A percentile compares a stretch with the other conserved stretches of the same genome.
Conservation (phyloP, 768 basidiomycete genomes). For the Phlebiopsis flavidoalba region DNA sequence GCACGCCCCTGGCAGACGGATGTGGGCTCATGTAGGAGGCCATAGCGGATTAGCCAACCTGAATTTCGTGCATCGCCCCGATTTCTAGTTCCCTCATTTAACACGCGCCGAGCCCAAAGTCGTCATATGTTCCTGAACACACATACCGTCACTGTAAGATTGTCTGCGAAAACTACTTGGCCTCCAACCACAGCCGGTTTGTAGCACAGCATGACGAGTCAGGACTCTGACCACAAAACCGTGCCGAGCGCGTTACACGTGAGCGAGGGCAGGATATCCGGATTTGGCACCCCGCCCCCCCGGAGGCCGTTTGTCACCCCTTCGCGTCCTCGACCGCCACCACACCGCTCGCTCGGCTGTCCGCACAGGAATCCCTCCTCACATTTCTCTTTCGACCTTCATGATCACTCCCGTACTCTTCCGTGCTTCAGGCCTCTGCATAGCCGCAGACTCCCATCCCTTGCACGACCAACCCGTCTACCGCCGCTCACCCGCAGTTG, state of each 20-base stretch:
- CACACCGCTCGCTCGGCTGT: neutral
- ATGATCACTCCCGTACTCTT: conserved; percentile 67
- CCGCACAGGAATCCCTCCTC: conserved; percentile 4
- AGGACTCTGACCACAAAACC: neutral
- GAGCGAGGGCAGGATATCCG: conserved; percentile 10
- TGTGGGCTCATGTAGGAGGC: neutral
- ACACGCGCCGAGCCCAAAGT: too few relatives aligned
- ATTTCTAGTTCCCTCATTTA: neutral
- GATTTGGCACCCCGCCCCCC: too few relatives aligned
- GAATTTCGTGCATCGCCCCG: conserved; percentile 4
- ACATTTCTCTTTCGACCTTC: conserved; percentile 19
- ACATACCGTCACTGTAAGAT: too few relatives aligned
- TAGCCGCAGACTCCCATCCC: conserved; percentile 34
- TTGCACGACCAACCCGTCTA: conserved; percentile 16
- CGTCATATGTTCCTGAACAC: too few relatives aligned
- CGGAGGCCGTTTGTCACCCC: conserved; percentile 19
- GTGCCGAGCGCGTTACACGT: conserved; percentile 3
- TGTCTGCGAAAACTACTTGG: too few relatives aligned
- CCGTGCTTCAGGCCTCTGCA: conserved; percentile 45
- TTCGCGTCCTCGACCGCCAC: conserved; percentile 3
- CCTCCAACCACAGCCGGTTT: too few relatives aligned
- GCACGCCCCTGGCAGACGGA: neutral
- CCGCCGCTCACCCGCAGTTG: conserved; percentile 30
- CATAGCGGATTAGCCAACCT: neutral
- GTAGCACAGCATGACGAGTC: neutral